Base-by-base conservation (phyloP, 2,329 filamentous ascomycete genomes). In the Nemania sp. region DNA sequence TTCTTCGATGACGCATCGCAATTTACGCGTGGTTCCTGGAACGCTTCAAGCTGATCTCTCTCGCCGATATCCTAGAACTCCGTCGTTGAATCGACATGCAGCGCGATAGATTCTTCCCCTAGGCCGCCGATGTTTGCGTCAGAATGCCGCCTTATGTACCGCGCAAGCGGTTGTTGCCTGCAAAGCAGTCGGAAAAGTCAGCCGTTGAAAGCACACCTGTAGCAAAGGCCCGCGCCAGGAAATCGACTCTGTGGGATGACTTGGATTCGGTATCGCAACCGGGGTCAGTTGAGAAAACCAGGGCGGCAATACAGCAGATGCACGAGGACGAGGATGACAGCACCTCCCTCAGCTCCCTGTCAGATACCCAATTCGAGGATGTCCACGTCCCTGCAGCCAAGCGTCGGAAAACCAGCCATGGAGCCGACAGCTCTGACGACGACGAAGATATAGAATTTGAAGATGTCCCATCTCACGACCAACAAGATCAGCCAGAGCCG, bases 61-160 rank as follows among this genome's bases (percentile, higher is more conserved):
- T 29, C 25, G 3, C 3, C 25, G 25, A 7, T 29, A 29, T 4
- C 25, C 3, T 7, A 29, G 25, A 29, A 29, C 25, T 7, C 25
- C 3, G 25, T n/a, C 25, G 25, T 29, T 29, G 25, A 7, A 29
- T 29, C 25, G 25, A 29, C 7, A 29, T 7, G 4, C 7, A 29
- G 4, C 7, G 25, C 4, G 7, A 29, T 29, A 29, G 25, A 29
- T 29, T 7, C 25, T 29, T 29, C 37, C 49, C 37, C 11, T 32
- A 42, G 40, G 39, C 15, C 35, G 11, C 15, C 35, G 12, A n/a
- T 13, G 4, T 11, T 4, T 4, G 35, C 35, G 4, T 32, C 54
- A 74, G 50, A 42, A 92, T 92, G 89, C 87, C 89, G 69, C 88
- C 89, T 21, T 78, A 84, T 65, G 80, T 90, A 15, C 81, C 87